These are phyloP conservation scores for Apophysomyces elegans DNA, from an alignment of 371 early-diverging fungal species.

Conservation along the genomic window DNA sequence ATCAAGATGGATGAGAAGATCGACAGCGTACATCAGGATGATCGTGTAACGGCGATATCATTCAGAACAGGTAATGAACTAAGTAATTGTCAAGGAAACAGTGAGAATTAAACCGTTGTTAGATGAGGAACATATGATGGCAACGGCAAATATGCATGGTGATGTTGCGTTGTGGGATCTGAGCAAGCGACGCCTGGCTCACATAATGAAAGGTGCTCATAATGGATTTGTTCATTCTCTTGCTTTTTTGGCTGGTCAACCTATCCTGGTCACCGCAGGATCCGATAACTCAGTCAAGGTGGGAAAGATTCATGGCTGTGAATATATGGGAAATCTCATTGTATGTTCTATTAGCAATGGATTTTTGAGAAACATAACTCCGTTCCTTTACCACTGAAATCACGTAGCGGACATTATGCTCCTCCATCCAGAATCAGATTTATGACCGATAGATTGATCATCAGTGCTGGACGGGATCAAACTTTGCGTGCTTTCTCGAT, in stretches of 20 bases:
- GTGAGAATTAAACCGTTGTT: neutral
- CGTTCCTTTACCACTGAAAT: slow-evolving; percentile 78
- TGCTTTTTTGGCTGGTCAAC: slow-evolving; percentile 82
- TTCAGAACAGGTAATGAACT: slow-evolving; percentile 78
- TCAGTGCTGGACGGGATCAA: slow-evolving; percentile 86
- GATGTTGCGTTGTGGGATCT: slow-evolving; percentile 95
- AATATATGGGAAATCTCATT: neutral
- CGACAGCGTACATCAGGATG: slow-evolving; percentile 81
- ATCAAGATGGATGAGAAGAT: slow-evolving; percentile 77
- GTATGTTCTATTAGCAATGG: slow-evolving; percentile 72
- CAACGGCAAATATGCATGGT: slow-evolving; percentile 84
- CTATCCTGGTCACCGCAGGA: slow-evolving; percentile 87
- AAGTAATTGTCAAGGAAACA: neutral
- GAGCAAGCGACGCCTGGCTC: slow-evolving; percentile 70
- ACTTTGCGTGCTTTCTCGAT: slow-evolving; percentile 81
- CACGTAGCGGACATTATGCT: slow-evolving; percentile 84
- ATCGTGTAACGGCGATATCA: slow-evolving; percentile 83
- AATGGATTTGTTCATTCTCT: slow-evolving; percentile 73
- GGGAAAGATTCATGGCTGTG: slow-evolving; percentile 1
- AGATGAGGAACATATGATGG: slow-evolving; percentile 88
- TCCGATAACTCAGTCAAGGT: slow-evolving; percentile 91
- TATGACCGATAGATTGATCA: slow-evolving; percentile 67
- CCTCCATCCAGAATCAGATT: slow-evolving; percentile 84
- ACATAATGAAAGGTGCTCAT: slow-evolving; percentile 85
- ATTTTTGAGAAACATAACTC: slow-evolving; percentile 88